A percentile compares a stretch with the other conserved stretches of the same genome.
These are phyloP conservation scores for Verticillium nonalfalfae DNA, from an alignment of 2,329 filamentous ascomycete species.

Conservation along the genomic window DNA sequence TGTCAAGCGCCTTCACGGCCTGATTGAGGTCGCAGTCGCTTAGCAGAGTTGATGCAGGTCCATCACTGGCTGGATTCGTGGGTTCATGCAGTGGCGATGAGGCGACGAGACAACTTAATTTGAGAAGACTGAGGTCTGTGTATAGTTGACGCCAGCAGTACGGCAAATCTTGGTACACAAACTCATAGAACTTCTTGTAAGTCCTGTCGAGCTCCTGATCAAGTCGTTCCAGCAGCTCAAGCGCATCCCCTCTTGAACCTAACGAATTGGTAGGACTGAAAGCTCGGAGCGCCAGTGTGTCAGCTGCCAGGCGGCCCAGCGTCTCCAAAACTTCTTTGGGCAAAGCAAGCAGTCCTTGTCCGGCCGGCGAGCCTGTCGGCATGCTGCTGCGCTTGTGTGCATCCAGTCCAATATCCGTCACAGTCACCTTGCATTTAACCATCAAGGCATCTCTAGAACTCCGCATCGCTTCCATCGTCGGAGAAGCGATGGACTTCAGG, in stretches of 20 bases:
- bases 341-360: not conserved
- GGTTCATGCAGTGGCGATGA: not conserved
- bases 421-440: not conserved
- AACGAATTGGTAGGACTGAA: not conserved
- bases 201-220: constrained; percentile 5
- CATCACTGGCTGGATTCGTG: too few species aligned
- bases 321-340: not conserved
- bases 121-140: constrained; percentile 62
- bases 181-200: constrained; percentile 52
- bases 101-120: constrained; percentile 30
- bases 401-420: not conserved
- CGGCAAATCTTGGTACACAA: constrained; percentile 60
- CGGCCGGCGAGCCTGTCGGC: not conserved
- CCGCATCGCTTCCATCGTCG: not conserved
- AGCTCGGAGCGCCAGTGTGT: not conserved
- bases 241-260: not conserved
- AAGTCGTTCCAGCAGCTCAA: not conserved
- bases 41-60: not conserved
- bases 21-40: not conserved
- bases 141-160: constrained; percentile 65
- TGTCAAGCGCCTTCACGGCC: constrained; percentile 60
- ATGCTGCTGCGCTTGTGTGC: not conserved
- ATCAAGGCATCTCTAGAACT: not conserved
- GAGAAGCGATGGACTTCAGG: not conserved
- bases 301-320: not conserved